Evolutionary conservation across 164 flowering plant species (phyloP).

Genomic region (Stephania cephalantha): DNA sequence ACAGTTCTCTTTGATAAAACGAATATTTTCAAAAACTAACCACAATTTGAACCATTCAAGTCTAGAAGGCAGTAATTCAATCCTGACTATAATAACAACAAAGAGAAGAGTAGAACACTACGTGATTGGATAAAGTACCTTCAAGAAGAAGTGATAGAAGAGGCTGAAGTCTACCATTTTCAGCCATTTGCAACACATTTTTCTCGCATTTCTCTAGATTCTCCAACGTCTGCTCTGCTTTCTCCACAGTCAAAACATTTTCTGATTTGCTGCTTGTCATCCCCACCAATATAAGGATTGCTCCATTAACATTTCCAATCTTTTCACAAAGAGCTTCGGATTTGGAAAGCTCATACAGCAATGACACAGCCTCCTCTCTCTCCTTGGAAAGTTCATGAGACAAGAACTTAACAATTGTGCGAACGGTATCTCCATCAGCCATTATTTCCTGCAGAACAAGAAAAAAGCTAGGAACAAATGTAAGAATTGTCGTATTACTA

Average conservation of each 20-base stretch:
- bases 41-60: not conserved
- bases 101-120: not conserved
- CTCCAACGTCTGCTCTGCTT: conserved; percentile 75
- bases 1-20: too few species aligned
- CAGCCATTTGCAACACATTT: conserved; percentile 95
- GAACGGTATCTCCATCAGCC: conserved; percentile 78
- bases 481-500: not conserved
- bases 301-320: conserved; percentile 88
- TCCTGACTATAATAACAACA: not conserved
- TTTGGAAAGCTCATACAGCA: conserved; percentile 85
- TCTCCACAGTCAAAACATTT: conserved; percentile 62
- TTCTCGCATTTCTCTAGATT: conserved; percentile 77
- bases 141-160: conserved; percentile 69
- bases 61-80: not conserved
- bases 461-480: conserved; percentile 6
- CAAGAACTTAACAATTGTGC: conserved; percentile 82
- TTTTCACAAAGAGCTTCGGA: conserved; percentile 72
- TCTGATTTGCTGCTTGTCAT: conserved; percentile 93
- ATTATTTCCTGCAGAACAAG: conserved; percentile 59
- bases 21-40: not conserved
- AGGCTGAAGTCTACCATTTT: conserved; percentile 86
- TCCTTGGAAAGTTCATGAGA: conserved; percentile 76
- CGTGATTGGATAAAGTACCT: conserved; percentile 39
- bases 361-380: conserved; percentile 81
- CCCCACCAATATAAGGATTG: conserved; percentile 82